Evolutionary conservation across 176 grass and related monocot species (phyloP).

Genomic region (bread wheat (Triticum aestivum)): IWGSC_CS_RefSeq_v2.1 NC_057804.1:31495919-31496418

Average conservation of each 20-base stretch:
- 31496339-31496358: slow-evolving; percentile 89
- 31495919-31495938: slow-evolving; percentile 75
- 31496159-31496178: slow-evolving; percentile 75
- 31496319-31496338: slow-evolving; percentile 99
- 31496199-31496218: slow-evolving; percentile 95
- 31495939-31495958: slow-evolving; percentile 86
- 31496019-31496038: slow-evolving; percentile 48
- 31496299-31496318: slow-evolving; percentile 18
- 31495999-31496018: slow-evolving; percentile 96
- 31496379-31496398: slow-evolving; percentile 95
- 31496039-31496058: slow-evolving; percentile 19
- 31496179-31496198: slow-evolving; percentile 72
- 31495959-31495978: slow-evolving; percentile 76
- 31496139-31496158: slow-evolving; percentile 78
- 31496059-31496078: slow-evolving; percentile 14
- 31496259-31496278: slow-evolving; percentile 30
- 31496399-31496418: slow-evolving; percentile 79
- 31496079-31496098: slow-evolving; percentile 20
- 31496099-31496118: slow-evolving; percentile 4
- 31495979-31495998: slow-evolving; percentile 67
- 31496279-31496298: slow-evolving; percentile 21
- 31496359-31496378: slow-evolving; percentile 83
- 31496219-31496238: slow-evolving; percentile 65
- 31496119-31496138: slow-evolving; percentile 4
- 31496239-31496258: slow-evolving; percentile 6